Conservation (phyloP, 805 yeast genomes). For the Pichia cephalocereana region DNA sequence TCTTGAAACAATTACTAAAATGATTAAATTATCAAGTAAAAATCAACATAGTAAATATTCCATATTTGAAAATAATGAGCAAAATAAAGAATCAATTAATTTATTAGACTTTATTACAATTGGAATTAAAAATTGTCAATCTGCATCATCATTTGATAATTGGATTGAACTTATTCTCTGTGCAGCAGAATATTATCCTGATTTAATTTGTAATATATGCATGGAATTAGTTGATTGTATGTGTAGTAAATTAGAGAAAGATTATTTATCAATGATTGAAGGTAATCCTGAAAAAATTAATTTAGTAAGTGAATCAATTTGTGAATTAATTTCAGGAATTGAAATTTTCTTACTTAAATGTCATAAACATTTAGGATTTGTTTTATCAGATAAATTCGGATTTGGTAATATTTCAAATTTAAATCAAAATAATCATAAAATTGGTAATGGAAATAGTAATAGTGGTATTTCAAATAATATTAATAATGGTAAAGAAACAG, state of each 20-base stretch:
- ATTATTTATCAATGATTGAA: slow-evolving; percentile 10
- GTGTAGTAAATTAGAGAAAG: slow-evolving; percentile 19
- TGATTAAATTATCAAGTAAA: slow-evolving; percentile 20
- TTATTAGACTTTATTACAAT: slow-evolving; percentile 19
- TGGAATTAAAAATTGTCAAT: slow-evolving; percentile 17
- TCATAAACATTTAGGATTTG: slow-evolving; percentile 38
- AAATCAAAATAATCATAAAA: neutral
- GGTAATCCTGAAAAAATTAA: neutral
- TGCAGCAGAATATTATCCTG: slow-evolving; percentile 19
- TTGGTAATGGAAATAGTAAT: slow-evolving; percentile 1
- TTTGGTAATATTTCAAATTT: slow-evolving; percentile 1
- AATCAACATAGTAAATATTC: slow-evolving; percentile 8
- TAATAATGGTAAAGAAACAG: slow-evolving; percentile 29
- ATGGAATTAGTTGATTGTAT: slow-evolving; percentile 18
- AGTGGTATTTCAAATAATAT: neutral
- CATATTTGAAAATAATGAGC: slow-evolving; percentile 1
- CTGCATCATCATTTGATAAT: slow-evolving; percentile 17
- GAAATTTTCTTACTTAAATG: slow-evolving; percentile 56
- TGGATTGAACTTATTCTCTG: slow-evolving; percentile 22
- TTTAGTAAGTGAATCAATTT: slow-evolving; percentile 31
- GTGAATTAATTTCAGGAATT: slow-evolving; percentile 44
- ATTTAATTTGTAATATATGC: slow-evolving; percentile 17
- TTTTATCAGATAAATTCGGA: slow-evolving; percentile 13
- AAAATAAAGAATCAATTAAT: slow-evolving; percentile 4
- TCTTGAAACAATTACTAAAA: slow-evolving; percentile 14